Conservation (phyloP, 768 basidiomycete genomes). For the Candolleomyces eurysporus region DNA sequence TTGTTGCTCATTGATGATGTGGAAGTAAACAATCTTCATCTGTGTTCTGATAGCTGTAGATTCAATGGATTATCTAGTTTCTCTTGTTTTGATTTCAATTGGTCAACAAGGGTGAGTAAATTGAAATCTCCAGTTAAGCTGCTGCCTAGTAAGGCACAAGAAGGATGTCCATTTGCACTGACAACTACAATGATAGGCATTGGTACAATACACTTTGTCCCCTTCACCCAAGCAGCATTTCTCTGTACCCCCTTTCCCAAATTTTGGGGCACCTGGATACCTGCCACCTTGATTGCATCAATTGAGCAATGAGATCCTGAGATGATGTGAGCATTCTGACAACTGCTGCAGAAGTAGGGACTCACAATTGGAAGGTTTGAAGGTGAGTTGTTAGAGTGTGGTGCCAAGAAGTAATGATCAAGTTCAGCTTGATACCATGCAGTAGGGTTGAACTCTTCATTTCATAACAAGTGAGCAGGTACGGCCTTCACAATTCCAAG, state of each 20-base stretch:
- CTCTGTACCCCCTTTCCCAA: conserved; percentile 20
- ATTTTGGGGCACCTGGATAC: conserved; percentile 11
- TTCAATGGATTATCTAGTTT: conserved; percentile 29
- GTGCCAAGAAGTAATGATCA: too few relatives aligned
- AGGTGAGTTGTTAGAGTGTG: too few relatives aligned
- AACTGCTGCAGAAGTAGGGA: too few relatives aligned
- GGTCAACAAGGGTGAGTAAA: conserved; percentile 32
- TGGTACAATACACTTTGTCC: conserved; percentile 17
- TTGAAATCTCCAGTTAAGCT: conserved; percentile 43
- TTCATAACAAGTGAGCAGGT: too few relatives aligned
- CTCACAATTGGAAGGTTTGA: too few relatives aligned
- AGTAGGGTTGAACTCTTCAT: too few relatives aligned
- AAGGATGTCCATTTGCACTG: conserved; percentile 29
- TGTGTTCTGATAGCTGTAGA: conserved; percentile 40
- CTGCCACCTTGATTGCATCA: not conserved
- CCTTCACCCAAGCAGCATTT: conserved; percentile 21
- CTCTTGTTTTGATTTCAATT: conserved; percentile 25
- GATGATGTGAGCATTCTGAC: too few relatives aligned
- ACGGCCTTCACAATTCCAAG: too few relatives aligned
- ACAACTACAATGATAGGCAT: conserved; percentile 31
- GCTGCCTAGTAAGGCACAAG: conserved; percentile 32
- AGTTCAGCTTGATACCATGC: too few relatives aligned
- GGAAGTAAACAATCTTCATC: too few relatives aligned
- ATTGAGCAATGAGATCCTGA: too few relatives aligned
- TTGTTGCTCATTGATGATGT: too few relatives aligned